Evolutionary conservation across 176 grass and related monocot genomes (phyloP).

Genomic region (Hordeum vulgare): DNA sequence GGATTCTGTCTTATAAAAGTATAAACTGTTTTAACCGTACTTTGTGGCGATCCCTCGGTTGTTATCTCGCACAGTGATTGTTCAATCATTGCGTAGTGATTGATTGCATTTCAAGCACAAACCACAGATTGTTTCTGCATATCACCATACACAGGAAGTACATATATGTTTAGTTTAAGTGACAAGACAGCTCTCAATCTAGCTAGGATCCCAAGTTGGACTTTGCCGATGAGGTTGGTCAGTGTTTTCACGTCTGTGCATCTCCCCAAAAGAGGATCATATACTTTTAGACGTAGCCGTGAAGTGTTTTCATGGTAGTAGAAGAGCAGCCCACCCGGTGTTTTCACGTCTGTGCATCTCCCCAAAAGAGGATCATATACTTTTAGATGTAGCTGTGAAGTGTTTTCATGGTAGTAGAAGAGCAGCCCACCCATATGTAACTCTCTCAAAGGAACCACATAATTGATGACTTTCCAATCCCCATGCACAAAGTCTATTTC

Average conservation of each 20-base stretch:
- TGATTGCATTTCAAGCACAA: neutral
- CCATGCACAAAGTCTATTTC: too few relatives aligned
- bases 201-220: neutral
- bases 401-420: neutral
- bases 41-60: neutral
- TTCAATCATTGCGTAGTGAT: neutral
- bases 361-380: too few relatives aligned
- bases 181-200: too few relatives aligned
- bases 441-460: neutral
- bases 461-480: neutral
- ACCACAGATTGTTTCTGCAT: neutral
- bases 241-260: too few relatives aligned
- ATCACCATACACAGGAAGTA: neutral
- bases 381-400: neutral
- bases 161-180: too few relatives aligned
- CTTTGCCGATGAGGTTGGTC: neutral
- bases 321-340: too few relatives aligned
- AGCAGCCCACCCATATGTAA: neutral
- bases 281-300: too few relatives aligned
- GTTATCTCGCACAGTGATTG: neutral
- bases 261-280: too few relatives aligned
- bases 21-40: neutral
- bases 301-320: too few relatives aligned
- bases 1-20: neutral
- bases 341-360: too few relatives aligned